Percentiles rank a stretch among this genome's conserved stretches.
Conservation (phyloP, 2,329 filamentous ascomycete species). For the Ophiosphaerella korrae region DNA sequence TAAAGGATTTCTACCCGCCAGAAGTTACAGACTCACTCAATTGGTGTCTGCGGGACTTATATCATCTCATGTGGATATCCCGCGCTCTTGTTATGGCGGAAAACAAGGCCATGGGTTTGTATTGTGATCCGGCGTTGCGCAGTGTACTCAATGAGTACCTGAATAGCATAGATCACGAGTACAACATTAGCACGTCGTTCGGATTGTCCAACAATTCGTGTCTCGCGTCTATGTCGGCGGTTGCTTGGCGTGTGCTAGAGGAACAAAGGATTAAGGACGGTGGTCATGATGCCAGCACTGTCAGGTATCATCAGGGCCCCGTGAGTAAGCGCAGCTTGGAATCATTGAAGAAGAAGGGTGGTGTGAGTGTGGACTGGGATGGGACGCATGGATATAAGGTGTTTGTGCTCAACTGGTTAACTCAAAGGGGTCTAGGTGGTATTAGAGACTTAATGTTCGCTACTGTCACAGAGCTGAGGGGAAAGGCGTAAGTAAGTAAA, state of each 20-base stretch:
- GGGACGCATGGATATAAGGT: conserved; percentile 78
- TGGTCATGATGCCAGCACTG: conserved; percentile 21
- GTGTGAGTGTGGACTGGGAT: conserved; percentile 70
- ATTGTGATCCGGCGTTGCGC: conserved; percentile 55
- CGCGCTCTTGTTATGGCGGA: conserved; percentile 71
- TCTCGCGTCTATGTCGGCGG: conserved; percentile 53
- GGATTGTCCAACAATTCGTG: conserved; percentile 54
- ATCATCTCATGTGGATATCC: conserved; percentile 80
- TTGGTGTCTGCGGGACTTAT: conserved; percentile 83
- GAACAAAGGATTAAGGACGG: conserved; percentile 48
- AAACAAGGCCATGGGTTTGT: conserved; percentile 62
- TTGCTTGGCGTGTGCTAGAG: conserved; percentile 55
- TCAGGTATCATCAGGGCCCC: conserved; percentile 54
- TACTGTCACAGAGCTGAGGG: conserved; percentile 76
- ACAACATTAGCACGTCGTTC: conserved; percentile 50
- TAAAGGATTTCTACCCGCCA: conserved; percentile 42
- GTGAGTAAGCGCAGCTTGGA: conserved; percentile 71
- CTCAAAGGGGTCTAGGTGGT: conserved; percentile 66
- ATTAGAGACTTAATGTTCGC: conserved; percentile 76
- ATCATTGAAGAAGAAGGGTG: conserved; percentile 67
- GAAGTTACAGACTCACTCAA: conserved; percentile 68
- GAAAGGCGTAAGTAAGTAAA: neutral
- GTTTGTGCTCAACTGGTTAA: conserved; percentile 71
- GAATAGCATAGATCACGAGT: conserved; percentile 44
- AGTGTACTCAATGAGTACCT: conserved; percentile 51